Conservation (phyloP, 2,329 filamentous ascomycete genomes). For the Dissoconium aciculare region DNA sequence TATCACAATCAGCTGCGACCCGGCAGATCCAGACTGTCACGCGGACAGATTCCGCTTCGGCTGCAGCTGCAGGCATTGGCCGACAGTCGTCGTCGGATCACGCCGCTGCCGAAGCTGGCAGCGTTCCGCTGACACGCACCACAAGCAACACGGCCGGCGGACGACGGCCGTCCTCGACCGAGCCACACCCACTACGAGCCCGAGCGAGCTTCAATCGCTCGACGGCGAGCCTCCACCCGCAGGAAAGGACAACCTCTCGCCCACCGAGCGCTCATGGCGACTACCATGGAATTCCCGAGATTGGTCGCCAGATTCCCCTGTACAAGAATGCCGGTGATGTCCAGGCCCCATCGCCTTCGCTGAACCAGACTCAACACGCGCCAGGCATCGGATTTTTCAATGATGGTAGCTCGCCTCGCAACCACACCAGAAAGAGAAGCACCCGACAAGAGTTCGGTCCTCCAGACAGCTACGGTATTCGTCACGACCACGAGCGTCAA, state of each 20-base stretch:
- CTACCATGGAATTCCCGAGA: slow-evolving; percentile 71
- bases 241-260: slow-evolving; percentile 31
- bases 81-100: slow-evolving; percentile 43
- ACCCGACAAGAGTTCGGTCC: slow-evolving; percentile 56
- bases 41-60: slow-evolving; percentile 76
- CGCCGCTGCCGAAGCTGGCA: slow-evolving; percentile 9
- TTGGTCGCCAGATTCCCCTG: slow-evolving; percentile 87
- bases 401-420: slow-evolving; percentile 42
- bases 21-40: slow-evolving; percentile 72
- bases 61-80: slow-evolving; percentile 72
- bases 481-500: slow-evolving; percentile 59
- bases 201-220: slow-evolving; percentile 42
- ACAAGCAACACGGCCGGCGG: slow-evolving; percentile 13
- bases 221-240: slow-evolving; percentile 30
- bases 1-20: slow-evolving; percentile 68
- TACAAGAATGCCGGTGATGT: slow-evolving; percentile 85
- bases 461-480: slow-evolving; percentile 82
- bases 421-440: slow-evolving; percentile 52
- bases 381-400: slow-evolving; percentile 39
- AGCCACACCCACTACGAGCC: slow-evolving; percentile 42
- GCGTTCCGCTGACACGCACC: slow-evolving; percentile 14
- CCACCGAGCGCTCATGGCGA: slow-evolving; percentile 44
- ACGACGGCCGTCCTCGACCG: slow-evolving; percentile 26
- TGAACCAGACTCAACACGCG: slow-evolving; percentile 29
- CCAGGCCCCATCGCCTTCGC: slow-evolving; percentile 77